Conservation (phyloP, 2,329 filamentous ascomycete genomes). For the Pezicula rhizophila region DNA sequence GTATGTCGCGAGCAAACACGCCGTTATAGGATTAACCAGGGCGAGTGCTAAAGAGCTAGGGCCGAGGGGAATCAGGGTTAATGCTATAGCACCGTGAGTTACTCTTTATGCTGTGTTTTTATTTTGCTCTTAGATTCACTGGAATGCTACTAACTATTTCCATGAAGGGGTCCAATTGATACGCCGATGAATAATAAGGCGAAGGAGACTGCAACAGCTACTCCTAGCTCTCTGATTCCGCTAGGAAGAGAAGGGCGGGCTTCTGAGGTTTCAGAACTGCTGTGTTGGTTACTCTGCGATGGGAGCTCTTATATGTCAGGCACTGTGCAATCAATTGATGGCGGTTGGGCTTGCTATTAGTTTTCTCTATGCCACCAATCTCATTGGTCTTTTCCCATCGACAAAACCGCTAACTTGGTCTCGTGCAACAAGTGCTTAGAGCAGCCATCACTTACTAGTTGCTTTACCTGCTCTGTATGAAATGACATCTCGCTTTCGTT, state of each 20-base stretch:
- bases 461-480: too few species aligned
- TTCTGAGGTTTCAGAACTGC: slow-evolving; percentile 24
- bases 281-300: slow-evolving; percentile 11
- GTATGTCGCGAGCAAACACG: slow-evolving; percentile 27
- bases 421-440: too few species aligned
- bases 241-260: slow-evolving; percentile 26
- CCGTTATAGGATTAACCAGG: slow-evolving; percentile 25
- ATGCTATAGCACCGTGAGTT: slow-evolving; percentile 13
- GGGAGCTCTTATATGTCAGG: slow-evolving; percentile 8
- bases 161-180: slow-evolving; percentile 7
- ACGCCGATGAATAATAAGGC: slow-evolving; percentile 4
- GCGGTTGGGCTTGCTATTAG: slow-evolving; percentile 5
- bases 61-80: slow-evolving; percentile 8
- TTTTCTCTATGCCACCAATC: too few species aligned
- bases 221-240: slow-evolving; percentile 1
- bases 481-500: too few species aligned
- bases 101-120: neutral
- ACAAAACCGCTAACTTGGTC: too few species aligned
- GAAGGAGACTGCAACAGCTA: neutral
- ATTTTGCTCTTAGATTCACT: neutral
- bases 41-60: slow-evolving; percentile 25
- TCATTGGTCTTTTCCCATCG: too few species aligned
- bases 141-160: too few species aligned
- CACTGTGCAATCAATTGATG: slow-evolving; percentile 8
- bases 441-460: too few species aligned